Evolutionary conservation across 164 flowering plant genomes (phyloP).

Genomic region (Piper longum): DNA sequence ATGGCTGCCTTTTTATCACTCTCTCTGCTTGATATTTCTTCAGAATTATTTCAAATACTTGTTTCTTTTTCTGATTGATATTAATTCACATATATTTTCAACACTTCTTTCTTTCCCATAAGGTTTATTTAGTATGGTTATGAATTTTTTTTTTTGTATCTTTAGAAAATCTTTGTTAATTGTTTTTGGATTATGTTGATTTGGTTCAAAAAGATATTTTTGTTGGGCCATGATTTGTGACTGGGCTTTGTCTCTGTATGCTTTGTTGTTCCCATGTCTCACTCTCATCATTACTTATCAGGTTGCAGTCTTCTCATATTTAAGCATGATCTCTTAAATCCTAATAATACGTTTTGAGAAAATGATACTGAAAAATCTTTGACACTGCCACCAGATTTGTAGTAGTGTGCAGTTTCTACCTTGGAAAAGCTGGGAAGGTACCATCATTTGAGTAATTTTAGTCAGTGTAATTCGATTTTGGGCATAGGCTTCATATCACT

Average conservation of each 20-base stretch:
- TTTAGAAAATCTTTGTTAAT: too few relatives aligned
- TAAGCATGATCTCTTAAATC: too few relatives aligned
- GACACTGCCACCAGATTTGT: conserved; percentile 50
- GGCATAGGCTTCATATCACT: background rate
- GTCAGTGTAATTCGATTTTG: background rate
- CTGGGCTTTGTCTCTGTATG: too few relatives aligned
- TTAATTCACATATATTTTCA: too few relatives aligned
- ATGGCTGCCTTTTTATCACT: background rate
- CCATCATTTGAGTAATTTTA: background rate
- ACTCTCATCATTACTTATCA: background rate
- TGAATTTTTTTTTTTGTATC: background rate
- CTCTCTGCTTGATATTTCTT: conserved; percentile 3
- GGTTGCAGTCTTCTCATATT: background rate
- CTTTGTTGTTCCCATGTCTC: background rate
- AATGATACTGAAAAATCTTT: conserved; percentile 10
- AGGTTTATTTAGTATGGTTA: background rate
- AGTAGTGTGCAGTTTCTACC: conserved; percentile 89
- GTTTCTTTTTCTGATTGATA: too few relatives aligned
- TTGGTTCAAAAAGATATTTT: too few relatives aligned
- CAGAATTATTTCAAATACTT: background rate
- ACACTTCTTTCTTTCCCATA: too few relatives aligned
- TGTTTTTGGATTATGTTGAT: too few relatives aligned
- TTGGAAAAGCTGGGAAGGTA: conserved; percentile 99
- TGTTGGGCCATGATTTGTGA: too few relatives aligned
- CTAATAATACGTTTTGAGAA: too few relatives aligned